phyloP scores from a whole-genome alignment of 2,329 filamentous ascomycete species.

The Cadophora sp. region DNA sequence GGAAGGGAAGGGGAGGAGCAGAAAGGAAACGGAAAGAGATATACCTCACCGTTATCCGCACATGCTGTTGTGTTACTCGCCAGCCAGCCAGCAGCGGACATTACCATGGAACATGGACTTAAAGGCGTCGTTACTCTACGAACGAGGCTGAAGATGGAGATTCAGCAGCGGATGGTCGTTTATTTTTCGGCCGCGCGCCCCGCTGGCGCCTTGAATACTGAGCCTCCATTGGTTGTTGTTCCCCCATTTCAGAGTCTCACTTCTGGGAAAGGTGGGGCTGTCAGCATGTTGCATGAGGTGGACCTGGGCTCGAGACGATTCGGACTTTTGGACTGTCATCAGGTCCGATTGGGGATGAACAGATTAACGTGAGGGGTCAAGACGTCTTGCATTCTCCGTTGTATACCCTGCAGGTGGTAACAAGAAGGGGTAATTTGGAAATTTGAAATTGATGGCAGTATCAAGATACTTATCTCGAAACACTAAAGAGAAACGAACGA shows the following conservation, averaged over 20 bases:
- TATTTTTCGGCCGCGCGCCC: neutral
- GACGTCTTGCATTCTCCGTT: too few species aligned
- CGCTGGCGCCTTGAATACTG: neutral
- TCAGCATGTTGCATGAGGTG: neutral
- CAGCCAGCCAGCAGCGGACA: neutral
- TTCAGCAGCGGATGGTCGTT: neutral
- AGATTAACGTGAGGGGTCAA: too few species aligned
- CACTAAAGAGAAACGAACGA: too few species aligned
- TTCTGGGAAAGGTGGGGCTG: neutral
- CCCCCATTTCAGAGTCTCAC: too few species aligned
- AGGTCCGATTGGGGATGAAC: too few species aligned
- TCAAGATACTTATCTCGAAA: too few species aligned
- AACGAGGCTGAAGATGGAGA: neutral
- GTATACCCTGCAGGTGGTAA: too few species aligned
- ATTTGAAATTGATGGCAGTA: too few species aligned
- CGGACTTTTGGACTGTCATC: too few species aligned
- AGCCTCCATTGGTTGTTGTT: neutral
- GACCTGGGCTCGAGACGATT: neutral
- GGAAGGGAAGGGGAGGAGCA: neutral
- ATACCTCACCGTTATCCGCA: neutral
- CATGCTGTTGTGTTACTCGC: neutral
- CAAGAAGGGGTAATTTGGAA: too few species aligned
- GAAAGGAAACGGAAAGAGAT: neutral
- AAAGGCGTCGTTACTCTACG: neutral
- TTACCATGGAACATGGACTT: neutral